Evolutionary conservation across 805 yeast species (phyloP).

Genomic region (Hanseniaspora occidentalis): DNA sequence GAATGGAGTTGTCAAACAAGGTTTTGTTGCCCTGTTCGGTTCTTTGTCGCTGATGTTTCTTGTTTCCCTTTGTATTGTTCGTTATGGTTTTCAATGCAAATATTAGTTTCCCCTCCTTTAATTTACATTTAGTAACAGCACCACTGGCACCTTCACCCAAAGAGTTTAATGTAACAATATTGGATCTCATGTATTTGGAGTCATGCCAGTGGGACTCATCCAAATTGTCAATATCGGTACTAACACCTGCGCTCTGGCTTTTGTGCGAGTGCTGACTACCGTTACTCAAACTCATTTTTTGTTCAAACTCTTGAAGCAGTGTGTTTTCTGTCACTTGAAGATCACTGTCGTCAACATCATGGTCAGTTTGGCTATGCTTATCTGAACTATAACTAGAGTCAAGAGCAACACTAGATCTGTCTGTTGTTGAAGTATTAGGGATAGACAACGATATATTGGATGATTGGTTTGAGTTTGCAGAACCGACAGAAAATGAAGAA

Average conservation of each 20-base stretch:
- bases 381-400: too few relatives aligned
- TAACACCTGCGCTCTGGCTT: not conserved
- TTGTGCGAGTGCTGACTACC: not conserved
- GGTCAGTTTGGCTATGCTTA: constrained; percentile 3
- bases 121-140: constrained; percentile 65
- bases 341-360: constrained; percentile 4
- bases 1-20: not conserved
- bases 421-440: too few relatives aligned
- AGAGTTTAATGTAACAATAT: constrained; percentile 54
- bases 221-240: constrained; percentile 36
- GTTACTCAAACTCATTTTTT: constrained; percentile 1
- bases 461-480: not conserved
- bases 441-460: too few relatives aligned
- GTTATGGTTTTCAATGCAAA: constrained; percentile 63
- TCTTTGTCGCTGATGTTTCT: constrained; percentile 3
- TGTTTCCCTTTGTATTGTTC: constrained; percentile 26
- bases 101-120: constrained; percentile 44
- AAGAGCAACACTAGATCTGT: too few relatives aligned
- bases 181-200: constrained; percentile 37
- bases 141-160: constrained; percentile 97
- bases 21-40: constrained; percentile 2
- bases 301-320: constrained; percentile 3
- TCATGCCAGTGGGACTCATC: constrained; percentile 68
- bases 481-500: not conserved
- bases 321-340: constrained; percentile 2